phyloP scores from a whole-genome alignment of 2,329 filamentous ascomycete species.

The Fonsecaea pedrosoi region DNA sequence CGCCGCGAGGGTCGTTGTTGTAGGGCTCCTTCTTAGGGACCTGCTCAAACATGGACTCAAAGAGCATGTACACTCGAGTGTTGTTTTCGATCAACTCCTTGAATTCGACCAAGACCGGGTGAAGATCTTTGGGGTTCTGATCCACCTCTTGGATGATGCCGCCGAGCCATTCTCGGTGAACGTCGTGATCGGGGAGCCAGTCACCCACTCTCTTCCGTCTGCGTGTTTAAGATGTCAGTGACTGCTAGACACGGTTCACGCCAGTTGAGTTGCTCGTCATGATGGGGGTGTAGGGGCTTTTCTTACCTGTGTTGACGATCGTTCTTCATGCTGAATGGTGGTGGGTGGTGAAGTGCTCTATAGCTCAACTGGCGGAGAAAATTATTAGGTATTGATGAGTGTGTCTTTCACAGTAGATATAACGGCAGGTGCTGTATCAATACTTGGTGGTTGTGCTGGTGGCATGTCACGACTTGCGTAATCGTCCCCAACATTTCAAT shows the following conservation, averaged over 20 bases:
- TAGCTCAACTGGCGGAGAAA: neutral
- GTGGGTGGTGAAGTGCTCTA: neutral
- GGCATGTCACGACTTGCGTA: constrained; percentile 2
- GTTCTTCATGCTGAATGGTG: neutral
- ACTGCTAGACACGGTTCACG: neutral
- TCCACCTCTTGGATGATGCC: constrained; percentile 64
- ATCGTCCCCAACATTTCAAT: neutral
- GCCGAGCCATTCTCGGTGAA: constrained; percentile 69
- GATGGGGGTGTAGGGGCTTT: constrained; percentile 8
- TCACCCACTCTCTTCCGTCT: constrained; percentile 49
- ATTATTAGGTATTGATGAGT: neutral
- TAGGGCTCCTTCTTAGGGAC: constrained; percentile 68
- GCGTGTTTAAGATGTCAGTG: neutral
- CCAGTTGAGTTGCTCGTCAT: constrained; percentile 6
- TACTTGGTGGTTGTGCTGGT: neutral
- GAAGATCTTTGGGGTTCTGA: constrained; percentile 57
- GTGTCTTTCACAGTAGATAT: too few relatives aligned
- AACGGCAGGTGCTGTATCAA: too few relatives aligned
- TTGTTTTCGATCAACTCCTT: constrained; percentile 69
- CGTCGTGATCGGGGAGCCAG: constrained; percentile 70
- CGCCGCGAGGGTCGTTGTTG: constrained; percentile 60
- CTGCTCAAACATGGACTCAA: constrained; percentile 72
- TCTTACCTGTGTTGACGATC: neutral
- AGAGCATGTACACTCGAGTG: constrained; percentile 70
- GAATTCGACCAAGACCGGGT: constrained; percentile 69